Evolutionary conservation across 345 rosid species (phyloP).

Genomic region (Durio zibethinus): DNA sequence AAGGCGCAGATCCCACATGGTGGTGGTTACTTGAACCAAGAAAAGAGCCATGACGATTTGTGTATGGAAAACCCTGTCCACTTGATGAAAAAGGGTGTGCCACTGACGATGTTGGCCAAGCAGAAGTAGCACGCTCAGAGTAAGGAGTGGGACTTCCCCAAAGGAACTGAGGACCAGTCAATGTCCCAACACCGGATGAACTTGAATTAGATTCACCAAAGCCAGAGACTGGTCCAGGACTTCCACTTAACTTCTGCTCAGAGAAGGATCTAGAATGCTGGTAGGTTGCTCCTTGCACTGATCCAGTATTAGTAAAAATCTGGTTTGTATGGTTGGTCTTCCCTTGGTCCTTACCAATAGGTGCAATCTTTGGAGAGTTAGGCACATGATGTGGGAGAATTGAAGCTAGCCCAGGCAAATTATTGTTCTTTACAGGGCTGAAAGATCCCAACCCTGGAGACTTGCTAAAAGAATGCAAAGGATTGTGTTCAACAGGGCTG

Average conservation of each 20-base stretch:
- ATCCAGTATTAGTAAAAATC: constrained; percentile 35
- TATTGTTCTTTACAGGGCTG: constrained; percentile 50
- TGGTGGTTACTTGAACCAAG: constrained; percentile 56
- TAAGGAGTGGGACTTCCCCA: constrained; percentile 82
- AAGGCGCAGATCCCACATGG: constrained; percentile 94
- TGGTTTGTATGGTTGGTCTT: constrained; percentile 47
- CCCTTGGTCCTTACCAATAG: constrained; percentile 73
- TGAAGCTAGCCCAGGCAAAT: constrained; percentile 78
- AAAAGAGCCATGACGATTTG: constrained; percentile 49
- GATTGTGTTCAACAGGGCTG: constrained; percentile 67
- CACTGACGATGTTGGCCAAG: constrained; percentile 55
- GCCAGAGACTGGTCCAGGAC: constrained; percentile 44
- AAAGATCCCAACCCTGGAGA: constrained; percentile 54
- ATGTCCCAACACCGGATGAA: constrained; percentile 56
- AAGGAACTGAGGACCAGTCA: constrained; percentile 81
- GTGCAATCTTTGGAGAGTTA: constrained; percentile 59
- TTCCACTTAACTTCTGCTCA: constrained; percentile 39
- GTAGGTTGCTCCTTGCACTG: constrained; percentile 46
- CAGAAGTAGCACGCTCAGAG: constrained; percentile 47
- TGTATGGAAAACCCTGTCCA: constrained; percentile 53
- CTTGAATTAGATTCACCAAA: constrained; percentile 52
- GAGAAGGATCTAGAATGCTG: constrained; percentile 55
- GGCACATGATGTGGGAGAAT: constrained; percentile 61
- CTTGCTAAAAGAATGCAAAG: constrained; percentile 52
- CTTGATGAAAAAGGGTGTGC: constrained; percentile 45